Base-by-base conservation (phyloP, 352 stramenopile species). In the Albugo candida region DNA sequence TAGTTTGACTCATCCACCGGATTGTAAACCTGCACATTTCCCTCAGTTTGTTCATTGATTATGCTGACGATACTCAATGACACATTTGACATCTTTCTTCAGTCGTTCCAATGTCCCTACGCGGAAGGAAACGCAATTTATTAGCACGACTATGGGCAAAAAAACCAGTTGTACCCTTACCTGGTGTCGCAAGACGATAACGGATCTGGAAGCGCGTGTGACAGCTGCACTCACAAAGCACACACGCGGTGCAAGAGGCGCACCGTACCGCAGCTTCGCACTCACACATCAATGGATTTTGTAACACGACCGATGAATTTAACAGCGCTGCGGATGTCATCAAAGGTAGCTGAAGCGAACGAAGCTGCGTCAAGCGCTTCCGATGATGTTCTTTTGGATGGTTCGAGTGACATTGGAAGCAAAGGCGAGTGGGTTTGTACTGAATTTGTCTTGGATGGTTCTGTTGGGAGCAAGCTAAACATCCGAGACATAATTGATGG, bases 131-230 rank as follows among this genome's bases (percentile, higher is more conserved):
- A 31, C 3, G 8, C 24, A 31, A 31, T 31, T 31, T 31, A n/a
- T n/a, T 8, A 31, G 24, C 8, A 31, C 24, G 24, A 31, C 8
- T 10, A 31, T 8, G 24, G 8, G 3, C 3, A 31, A 31, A 10
- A 31, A 31, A 31, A 10, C 8, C 8, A n/a, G n/a, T 31, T 8
- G 3, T 3, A 31, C 3, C 8, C 24, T 31, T 54, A 86, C 77
- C 77, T 40, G 74, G 77, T 21, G 70, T 59, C n/a, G 59, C 63
- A 53, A 71, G 77, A 47, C 77, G 77, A 55, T 83, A 86, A 36
- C 77, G 77, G 17, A 74, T 89, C 59, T 85, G 74, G 64, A 85
- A 89, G n/a, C 81, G 65, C 41, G 77, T 89, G 63, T 89, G 77
- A 38, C 77, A 89, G 40, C 83, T 52, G 21, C 77, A 89, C 48